These are phyloP conservation scores for Xylaria sp. DNA, from an alignment of 2,329 filamentous ascomycete genomes.

Conservation along the genomic window DNA sequence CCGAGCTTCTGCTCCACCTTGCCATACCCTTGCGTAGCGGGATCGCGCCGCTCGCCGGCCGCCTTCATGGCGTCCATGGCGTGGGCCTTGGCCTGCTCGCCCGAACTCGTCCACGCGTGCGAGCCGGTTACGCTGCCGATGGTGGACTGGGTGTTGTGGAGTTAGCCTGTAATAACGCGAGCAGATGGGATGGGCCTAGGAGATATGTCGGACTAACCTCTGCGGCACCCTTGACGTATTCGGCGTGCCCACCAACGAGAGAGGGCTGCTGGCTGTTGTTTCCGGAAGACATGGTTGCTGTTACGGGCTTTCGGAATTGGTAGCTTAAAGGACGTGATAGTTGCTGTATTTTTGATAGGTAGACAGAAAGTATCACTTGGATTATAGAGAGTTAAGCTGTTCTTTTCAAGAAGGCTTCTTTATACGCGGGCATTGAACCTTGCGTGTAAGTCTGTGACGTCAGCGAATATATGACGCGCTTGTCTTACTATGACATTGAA, in stretches of 20 bases:
- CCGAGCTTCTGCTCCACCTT: conserved; percentile 67
- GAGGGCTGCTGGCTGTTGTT: conserved; percentile 53
- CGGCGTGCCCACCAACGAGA: conserved; percentile 64
- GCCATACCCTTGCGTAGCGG: conserved; percentile 57
- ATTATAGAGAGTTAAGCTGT: background rate
- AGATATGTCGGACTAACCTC: conserved; percentile 50
- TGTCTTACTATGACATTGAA: conserved; percentile 18
- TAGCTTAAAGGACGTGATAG: conserved; percentile 1
- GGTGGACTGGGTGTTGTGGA: conserved; percentile 49
- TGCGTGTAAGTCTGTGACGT: conserved; percentile 23
- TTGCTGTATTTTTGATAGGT: background rate
- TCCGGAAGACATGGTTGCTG: conserved; percentile 36
- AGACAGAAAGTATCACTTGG: background rate
- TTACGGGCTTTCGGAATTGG: conserved; percentile 37
- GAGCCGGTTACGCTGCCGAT: conserved; percentile 66
- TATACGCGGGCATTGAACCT: conserved; percentile 2
- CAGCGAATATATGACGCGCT: conserved; percentile 24
- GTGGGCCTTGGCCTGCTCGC: conserved; percentile 64
- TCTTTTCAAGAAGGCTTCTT: background rate
- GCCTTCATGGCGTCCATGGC: conserved; percentile 66
- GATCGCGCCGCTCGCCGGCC: conserved; percentile 59
- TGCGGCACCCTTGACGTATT: conserved; percentile 70
- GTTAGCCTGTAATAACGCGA: background rate
- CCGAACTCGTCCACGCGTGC: conserved; percentile 64
- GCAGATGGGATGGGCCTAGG: background rate